Evolutionary conservation across 441 rosid species (phyloP).

Genomic region (Populus hybrid): DNA sequence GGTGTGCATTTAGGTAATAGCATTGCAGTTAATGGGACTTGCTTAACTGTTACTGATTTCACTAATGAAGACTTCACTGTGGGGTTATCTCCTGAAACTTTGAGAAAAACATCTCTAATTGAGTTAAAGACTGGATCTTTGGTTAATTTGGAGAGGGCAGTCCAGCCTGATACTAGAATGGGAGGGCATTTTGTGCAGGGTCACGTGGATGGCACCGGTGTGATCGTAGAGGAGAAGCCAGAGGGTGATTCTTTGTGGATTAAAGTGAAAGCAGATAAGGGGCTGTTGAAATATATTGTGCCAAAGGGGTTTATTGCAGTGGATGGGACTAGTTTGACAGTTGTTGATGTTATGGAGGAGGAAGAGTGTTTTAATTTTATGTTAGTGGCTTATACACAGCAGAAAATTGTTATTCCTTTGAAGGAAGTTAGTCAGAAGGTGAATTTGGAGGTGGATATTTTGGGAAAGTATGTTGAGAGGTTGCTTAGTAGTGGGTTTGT

Average conservation of each 20-base stretch:
- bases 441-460: slow-evolving; percentile 84
- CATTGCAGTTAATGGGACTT: slow-evolving; percentile 81
- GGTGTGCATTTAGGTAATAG: slow-evolving; percentile 77
- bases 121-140: slow-evolving; percentile 66
- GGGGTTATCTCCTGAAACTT: slow-evolving; percentile 73
- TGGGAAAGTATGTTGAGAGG: slow-evolving; percentile 93
- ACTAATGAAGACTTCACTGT: slow-evolving; percentile 54
- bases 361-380: slow-evolving; percentile 76
- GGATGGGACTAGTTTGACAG: slow-evolving; percentile 91
- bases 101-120: slow-evolving; percentile 65
- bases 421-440: slow-evolving; percentile 78
- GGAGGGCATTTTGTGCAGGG: slow-evolving; percentile 98
- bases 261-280: slow-evolving; percentile 51
- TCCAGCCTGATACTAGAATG: slow-evolving; percentile 73
- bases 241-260: slow-evolving; percentile 87
- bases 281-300: slow-evolving; percentile 60
- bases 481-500: slow-evolving; percentile 58
- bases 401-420: slow-evolving; percentile 64
- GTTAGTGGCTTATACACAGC: slow-evolving; percentile 84
- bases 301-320: slow-evolving; percentile 86
- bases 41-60: slow-evolving; percentile 76
- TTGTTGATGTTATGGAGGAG: slow-evolving; percentile 73
- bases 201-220: slow-evolving; percentile 87
- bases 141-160: slow-evolving; percentile 86
- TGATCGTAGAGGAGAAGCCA: slow-evolving; percentile 50